A percentile compares a stretch with the other conserved stretches of the same genome.
Evolutionary conservation across 768 basidiomycete species (phyloP).

Genomic region (Leccinellum rugosiceps): DNA sequence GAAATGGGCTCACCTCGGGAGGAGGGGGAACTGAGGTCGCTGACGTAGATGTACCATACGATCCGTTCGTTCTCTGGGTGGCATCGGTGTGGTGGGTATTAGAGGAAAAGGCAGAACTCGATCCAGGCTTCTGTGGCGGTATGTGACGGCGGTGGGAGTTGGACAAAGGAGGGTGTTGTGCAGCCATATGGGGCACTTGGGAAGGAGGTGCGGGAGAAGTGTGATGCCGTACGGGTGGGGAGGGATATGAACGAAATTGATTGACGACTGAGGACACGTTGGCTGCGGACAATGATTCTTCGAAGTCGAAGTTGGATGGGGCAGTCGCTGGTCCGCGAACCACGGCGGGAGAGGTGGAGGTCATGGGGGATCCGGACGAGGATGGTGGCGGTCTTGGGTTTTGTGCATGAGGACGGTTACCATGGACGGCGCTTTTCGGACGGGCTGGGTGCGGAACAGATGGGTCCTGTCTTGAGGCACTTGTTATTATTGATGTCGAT

Average conservation of each 20-base stretch:
- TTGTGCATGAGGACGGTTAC: conserved; percentile 12
- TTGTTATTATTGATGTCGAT: conserved; percentile 3
- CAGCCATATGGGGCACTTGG: conserved; percentile 6
- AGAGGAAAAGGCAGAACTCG: conserved; percentile 24
- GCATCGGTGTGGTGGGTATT: conserved; percentile 26
- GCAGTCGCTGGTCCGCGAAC: conserved; percentile 21
- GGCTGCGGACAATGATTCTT: conserved; percentile 29
- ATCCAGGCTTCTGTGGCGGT: conserved; percentile 24
- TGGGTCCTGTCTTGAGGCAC: conserved; percentile 4
- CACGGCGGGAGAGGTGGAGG: conserved; percentile 13
- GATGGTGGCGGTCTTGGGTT: not conserved
- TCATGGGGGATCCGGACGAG: not conserved
- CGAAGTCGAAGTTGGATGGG: conserved; percentile 24
- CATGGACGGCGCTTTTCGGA: conserved; percentile 14
- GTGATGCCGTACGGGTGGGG: conserved; percentile 20
- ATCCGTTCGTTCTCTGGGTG: conserved; percentile 24
- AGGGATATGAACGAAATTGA: conserved; percentile 30
- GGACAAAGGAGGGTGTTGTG: conserved; percentile 6
- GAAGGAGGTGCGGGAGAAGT: conserved; percentile 22
- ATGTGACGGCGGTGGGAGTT: conserved; percentile 5
- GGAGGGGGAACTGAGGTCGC: conserved; percentile 19
- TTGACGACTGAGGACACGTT: conserved; percentile 31
- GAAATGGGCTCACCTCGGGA: conserved; percentile 21
- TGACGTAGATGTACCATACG: conserved; percentile 22
- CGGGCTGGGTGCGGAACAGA: not conserved